A percentile compares a stretch with the other conserved stretches of the same genome.
Conservation (phyloP, 2,329 filamentous ascomycete genomes). For the Mycosphaerella arachidis region DNA sequence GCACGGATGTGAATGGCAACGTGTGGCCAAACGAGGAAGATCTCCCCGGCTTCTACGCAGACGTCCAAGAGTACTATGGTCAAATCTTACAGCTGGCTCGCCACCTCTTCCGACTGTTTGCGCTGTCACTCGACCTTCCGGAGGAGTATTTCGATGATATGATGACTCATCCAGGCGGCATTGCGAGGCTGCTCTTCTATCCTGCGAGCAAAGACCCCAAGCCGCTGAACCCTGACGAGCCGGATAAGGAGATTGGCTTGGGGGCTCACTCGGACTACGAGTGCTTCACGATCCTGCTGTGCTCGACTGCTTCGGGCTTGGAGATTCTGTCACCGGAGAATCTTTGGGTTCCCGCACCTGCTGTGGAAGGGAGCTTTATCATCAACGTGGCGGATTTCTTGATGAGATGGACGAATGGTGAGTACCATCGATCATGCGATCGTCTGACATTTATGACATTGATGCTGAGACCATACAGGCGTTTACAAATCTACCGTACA, state of each 20-base stretch:
- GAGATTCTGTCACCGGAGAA: conserved; percentile 35
- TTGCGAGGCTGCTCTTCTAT: conserved; percentile 39
- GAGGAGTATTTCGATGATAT: conserved; percentile 40
- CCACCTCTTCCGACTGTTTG: conserved; percentile 41
- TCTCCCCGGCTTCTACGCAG: conserved; percentile 37
- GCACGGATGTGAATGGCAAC: conserved; percentile 34
- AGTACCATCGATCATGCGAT: not conserved
- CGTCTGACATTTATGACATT: too few relatives aligned
- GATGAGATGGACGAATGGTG: conserved; percentile 44
- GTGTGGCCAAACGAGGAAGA: conserved; percentile 39
- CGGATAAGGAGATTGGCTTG: conserved; percentile 34
- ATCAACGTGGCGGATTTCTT: conserved; percentile 51
- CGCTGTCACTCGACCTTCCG: conserved; percentile 35
- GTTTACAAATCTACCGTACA: conserved; percentile 44
- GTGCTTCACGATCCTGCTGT: conserved; percentile 30
- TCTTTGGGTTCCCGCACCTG: conserved; percentile 44
- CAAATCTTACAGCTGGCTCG: conserved; percentile 36
- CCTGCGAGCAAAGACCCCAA: conserved; percentile 29
- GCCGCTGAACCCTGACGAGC: conserved; percentile 11
- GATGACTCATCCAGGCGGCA: conserved; percentile 40
- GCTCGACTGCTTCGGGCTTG: conserved; percentile 25
- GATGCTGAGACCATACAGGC: not conserved
- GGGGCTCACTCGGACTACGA: conserved; percentile 36
- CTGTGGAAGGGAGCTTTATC: conserved; percentile 43
- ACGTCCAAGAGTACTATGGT: conserved; percentile 38